These are phyloP conservation scores for Leccinum disarticulatum DNA, from an alignment of 768 basidiomycete genomes.

Conservation along the genomic window DNA sequence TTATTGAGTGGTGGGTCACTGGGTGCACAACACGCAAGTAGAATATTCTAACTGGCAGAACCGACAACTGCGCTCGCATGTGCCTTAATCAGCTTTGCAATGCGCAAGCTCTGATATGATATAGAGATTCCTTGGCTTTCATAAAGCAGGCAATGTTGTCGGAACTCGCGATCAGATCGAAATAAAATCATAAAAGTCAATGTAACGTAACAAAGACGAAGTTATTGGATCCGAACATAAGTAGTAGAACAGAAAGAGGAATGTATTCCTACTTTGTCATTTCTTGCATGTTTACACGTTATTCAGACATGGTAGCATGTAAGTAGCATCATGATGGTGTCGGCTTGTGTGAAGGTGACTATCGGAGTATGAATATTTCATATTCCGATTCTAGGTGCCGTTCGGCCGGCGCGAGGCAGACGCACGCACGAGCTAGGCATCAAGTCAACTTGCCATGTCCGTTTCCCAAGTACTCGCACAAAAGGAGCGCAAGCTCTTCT, in stretches of 20 bases:
- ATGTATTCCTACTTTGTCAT: slow-evolving; percentile 68
- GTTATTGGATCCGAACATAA: not conserved
- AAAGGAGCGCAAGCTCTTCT: slow-evolving; percentile 85
- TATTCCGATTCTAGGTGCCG: not conserved
- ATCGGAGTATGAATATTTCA: not conserved
- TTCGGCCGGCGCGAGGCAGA: not conserved
- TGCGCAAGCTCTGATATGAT: slow-evolving; percentile 86
- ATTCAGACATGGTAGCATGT: slow-evolving; percentile 76
- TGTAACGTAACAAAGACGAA: slow-evolving; percentile 56
- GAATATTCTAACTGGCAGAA: no score
- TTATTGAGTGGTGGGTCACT: no score
- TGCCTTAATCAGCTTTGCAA: slow-evolving; percentile 66
- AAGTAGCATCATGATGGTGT: no score
- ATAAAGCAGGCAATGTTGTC: slow-evolving; percentile 86
- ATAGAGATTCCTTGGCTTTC: slow-evolving; percentile 89
- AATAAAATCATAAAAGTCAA: slow-evolving; percentile 88
- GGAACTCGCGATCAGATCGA: slow-evolving; percentile 70
- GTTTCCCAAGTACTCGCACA: slow-evolving; percentile 49
- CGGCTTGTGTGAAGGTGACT: no score
- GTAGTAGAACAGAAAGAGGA: not conserved
- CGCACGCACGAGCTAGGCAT: not conserved
- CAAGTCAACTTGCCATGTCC: slow-evolving; percentile 15
- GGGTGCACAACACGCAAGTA: no score
- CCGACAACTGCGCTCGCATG: slow-evolving; percentile 22
- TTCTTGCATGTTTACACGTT: slow-evolving; percentile 57